These are phyloP conservation scores for Wickerhamiella infanticola DNA, from an alignment of 1,139 yeast genomes.

Conservation along the genomic window DNA sequence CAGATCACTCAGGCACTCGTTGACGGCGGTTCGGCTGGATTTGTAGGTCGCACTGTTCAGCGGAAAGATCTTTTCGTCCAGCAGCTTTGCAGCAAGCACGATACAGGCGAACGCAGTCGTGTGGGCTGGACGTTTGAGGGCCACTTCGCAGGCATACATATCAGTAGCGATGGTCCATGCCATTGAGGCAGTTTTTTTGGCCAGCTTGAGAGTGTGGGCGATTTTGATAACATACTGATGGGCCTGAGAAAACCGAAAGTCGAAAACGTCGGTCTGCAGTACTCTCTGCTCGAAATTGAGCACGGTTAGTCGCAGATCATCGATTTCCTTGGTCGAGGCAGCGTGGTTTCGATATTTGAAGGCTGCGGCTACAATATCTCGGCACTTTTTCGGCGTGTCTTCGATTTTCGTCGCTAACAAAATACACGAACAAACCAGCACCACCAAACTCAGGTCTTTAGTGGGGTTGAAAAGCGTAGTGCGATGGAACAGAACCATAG, in stretches of 20 bases:
- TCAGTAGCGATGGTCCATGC: conserved; percentile 74
- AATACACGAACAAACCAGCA: conserved; percentile 49
- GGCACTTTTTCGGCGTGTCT: conserved; percentile 71
- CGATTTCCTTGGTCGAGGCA: conserved; percentile 1
- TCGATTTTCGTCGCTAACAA: conserved; percentile 72
- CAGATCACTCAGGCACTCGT: conserved; percentile 43
- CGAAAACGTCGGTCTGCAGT: conserved; percentile 60
- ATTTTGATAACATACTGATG: conserved; percentile 61
- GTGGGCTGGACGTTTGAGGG: conserved; percentile 64
- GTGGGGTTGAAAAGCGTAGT: conserved; percentile 6
- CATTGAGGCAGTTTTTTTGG: conserved; percentile 21
- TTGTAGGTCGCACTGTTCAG: conserved; percentile 15
- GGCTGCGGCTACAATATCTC: conserved; percentile 35
- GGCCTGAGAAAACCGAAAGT: conserved; percentile 47
- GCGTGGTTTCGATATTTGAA: neutral
- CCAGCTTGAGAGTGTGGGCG: conserved; percentile 37
- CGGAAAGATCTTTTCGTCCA: conserved; percentile 16
- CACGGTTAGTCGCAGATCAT: conserved; percentile 9
- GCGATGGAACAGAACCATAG: conserved; percentile 20
- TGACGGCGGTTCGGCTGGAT: conserved; percentile 30
- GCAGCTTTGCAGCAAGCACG: conserved; percentile 33
- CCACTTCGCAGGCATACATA: conserved; percentile 53
- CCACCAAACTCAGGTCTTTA: neutral
- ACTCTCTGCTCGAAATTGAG: conserved; percentile 44
- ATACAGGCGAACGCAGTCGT: conserved; percentile 60